phyloP scores from a whole-genome alignment of 179 eudicot species.

The Silene vulgaris region DNA sequence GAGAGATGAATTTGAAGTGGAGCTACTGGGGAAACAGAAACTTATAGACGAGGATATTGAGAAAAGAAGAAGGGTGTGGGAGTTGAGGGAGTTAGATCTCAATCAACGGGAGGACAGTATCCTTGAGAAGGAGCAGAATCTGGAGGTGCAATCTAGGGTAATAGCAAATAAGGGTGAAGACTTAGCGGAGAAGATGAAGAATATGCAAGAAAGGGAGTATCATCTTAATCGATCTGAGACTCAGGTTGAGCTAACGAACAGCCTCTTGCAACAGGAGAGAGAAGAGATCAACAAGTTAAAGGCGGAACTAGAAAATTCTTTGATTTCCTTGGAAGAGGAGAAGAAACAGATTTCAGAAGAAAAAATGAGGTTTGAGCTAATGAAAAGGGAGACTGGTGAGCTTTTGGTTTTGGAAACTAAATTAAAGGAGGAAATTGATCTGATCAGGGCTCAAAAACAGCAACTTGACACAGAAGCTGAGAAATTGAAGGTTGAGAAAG shows the following conservation, averaged over 20 bases:
- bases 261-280: constrained; percentile 48
- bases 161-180: constrained; percentile 60
- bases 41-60: constrained; percentile 62
- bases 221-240: constrained; percentile 40
- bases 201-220: constrained; percentile 55
- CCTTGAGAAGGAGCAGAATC: constrained; percentile 58
- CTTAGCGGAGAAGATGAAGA: constrained; percentile 41
- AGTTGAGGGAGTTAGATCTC: constrained; percentile 76
- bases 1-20: constrained; percentile 53
- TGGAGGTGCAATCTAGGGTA: constrained; percentile 53
- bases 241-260: constrained; percentile 43
- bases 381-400: constrained; percentile 72
- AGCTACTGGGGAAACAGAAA: constrained; percentile 51
- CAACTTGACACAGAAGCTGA: constrained; percentile 78
- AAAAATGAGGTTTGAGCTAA: constrained; percentile 55
- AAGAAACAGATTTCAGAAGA: constrained; percentile 47
- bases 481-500: constrained; percentile 64
- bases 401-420: constrained; percentile 54
- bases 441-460: constrained; percentile 60
- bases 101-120: constrained; percentile 58
- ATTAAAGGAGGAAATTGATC: constrained; percentile 81
- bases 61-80: constrained; percentile 75
- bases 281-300: constrained; percentile 43
- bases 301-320: constrained; percentile 44
- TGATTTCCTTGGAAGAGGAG: constrained; percentile 48